A percentile compares a stretch with the other conserved stretches of the same genome.
Conservation (phyloP, 2,329 filamentous ascomycete genomes). For the Aspergillus sp. region DNA sequence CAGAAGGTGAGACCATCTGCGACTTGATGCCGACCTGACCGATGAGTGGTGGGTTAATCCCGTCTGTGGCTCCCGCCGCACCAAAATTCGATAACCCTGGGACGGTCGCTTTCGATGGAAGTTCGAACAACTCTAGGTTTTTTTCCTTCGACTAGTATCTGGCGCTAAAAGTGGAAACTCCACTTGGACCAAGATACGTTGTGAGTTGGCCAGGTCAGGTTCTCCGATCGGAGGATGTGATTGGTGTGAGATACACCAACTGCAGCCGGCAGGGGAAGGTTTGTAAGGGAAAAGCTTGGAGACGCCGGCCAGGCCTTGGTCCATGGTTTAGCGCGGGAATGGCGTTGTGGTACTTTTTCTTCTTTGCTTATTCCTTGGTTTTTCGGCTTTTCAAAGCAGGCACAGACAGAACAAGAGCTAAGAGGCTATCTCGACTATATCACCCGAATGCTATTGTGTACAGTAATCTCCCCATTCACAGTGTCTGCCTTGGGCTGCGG, state of each 20-base stretch:
- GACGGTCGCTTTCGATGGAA: not conserved
- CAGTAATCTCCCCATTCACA: too few relatives aligned
- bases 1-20: slow-evolving; percentile 8
- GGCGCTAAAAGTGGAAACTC: not conserved
- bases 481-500: not conserved
- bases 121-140: too few relatives aligned
- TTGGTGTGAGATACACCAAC: slow-evolving; percentile 1
- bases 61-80: not conserved
- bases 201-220: not conserved
- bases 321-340: too few relatives aligned
- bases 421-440: too few relatives aligned
- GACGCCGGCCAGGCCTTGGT: not conserved
- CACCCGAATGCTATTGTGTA: too few relatives aligned
- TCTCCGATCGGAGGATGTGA: not conserved
- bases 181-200: not conserved
- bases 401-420: too few relatives aligned
- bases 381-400: too few relatives aligned
- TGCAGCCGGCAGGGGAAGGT: too few relatives aligned
- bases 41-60: not conserved
- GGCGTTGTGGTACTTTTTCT: not conserved
- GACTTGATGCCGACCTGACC: slow-evolving; percentile 13
- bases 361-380: not conserved
- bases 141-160: not conserved
- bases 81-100: not conserved
- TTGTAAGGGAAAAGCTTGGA: not conserved